Evolutionary conservation across 768 basidiomycete species (phyloP), one percentile per base, ranked within the genome.

Genomic region (Amanita jacksonii): DNA sequence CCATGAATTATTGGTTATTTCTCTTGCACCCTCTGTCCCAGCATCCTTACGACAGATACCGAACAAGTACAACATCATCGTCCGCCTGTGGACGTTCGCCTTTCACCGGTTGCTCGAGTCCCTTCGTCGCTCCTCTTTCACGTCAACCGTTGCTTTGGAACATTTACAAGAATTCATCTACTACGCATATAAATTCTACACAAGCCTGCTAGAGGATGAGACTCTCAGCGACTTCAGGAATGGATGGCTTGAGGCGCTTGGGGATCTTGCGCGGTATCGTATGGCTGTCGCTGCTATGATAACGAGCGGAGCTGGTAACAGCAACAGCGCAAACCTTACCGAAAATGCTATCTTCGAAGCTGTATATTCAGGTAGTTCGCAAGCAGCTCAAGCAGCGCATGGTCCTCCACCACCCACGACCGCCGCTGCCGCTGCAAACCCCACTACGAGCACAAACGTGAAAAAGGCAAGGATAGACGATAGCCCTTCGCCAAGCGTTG

Each of bases 171-270:
- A 92, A 49, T 93, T 92, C 52, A 89, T 96, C 33, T 90, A 92
- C 54, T 96, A 90, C 51, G 86, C 94, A 0, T 99, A 98, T 64
- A 81, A 80, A 0, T 94, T 93, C 55, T 98, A 98, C 65, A 84
- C 91, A 0, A 79, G 82, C 30, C 73, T 98, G 2, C 68, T 91
- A 39, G 94, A 97, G 55, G 85, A 96, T 57, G 77, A 74, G 7
- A 71, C 68, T 1, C 72, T 98, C 35, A 63, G 59, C 1, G 59
- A 65, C 5, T 96, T 90, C 68, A 79, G 81, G 47, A 67, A 76
- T 2, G 81, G 82, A 13, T 99, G 96, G 96, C 76, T 98, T 41
- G 96, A 99, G 60, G 90, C 93, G 3, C 79, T 99, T 12, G 96
- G 96, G 18, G 96, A 99, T 62, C 73, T 99, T 23, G 91, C 96